Evolutionary conservation across 2,329 filamentous ascomycete genomes (phyloP).

Genomic region (Pyrenophora seminiperda): DNA sequence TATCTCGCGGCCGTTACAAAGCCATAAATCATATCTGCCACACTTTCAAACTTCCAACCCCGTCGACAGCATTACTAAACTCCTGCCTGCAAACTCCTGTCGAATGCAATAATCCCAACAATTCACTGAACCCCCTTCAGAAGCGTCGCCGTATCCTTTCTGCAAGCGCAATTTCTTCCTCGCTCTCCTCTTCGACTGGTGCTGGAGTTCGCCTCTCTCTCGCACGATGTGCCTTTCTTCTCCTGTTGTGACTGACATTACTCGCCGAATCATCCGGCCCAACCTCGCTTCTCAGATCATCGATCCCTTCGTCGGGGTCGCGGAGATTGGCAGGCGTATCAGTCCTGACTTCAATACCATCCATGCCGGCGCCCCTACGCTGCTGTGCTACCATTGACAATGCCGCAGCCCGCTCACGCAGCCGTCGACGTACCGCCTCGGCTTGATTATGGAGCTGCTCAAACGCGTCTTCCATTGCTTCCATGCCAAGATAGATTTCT

Average conservation of each 20-base stretch:
- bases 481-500: constrained; percentile 93
- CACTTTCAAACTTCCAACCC: constrained; percentile 7
- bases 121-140: constrained; percentile 11
- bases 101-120: constrained; percentile 8
- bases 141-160: constrained; percentile 38
- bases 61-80: constrained; percentile 7
- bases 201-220: constrained; percentile 73
- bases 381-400: constrained; percentile 69
- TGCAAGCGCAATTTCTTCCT: constrained; percentile 32
- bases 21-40: constrained; percentile 24
- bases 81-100: constrained; percentile 11
- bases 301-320: constrained; percentile 44
- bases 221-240: constrained; percentile 69
- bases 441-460: constrained; percentile 87
- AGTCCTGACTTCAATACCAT: constrained; percentile 52
- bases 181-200: constrained; percentile 64
- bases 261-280: constrained; percentile 81
- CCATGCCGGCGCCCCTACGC: constrained; percentile 55
- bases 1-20: constrained; percentile 29
- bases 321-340: constrained; percentile 54
- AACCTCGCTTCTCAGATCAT: constrained; percentile 57
- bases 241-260: constrained; percentile 74
- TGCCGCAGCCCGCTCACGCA: constrained; percentile 82
- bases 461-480: constrained; percentile 90
- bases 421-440: constrained; percentile 75